Evolutionary conservation across 768 basidiomycete species (phyloP), one percentile per base, ranked within the genome.

Genomic region (Panellus pusillus): DNA sequence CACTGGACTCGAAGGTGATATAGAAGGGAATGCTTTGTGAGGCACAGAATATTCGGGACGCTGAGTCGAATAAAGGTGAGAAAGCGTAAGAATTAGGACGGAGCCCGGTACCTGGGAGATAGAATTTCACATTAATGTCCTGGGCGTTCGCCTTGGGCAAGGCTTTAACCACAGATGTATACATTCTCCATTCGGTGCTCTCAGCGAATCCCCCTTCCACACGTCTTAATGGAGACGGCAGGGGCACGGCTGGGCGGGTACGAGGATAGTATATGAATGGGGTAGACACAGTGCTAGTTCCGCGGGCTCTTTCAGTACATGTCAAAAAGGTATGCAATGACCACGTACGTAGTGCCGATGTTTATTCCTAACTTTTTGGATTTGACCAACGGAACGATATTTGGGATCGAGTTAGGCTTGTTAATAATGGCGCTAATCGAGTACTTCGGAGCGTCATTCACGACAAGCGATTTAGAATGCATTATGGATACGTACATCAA

Each of bases 211-310:
- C 81, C 36, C 64, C 60, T 14, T 59, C 63, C 13, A 61, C 41
- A 29, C 65, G 61, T 14, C 63, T 48, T 43, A 86, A 68, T 28
- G 80, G 74, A 9, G 65, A 54, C 14, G 86, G 87, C 28, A 82
- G 64, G 9, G 81, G 73, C 0, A 64, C 66, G 1, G 80, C 72
- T 4, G 89, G 86, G 35, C 84, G 78, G 40, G 82, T 81, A 7
- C 85, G 84, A 27, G 87, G 89, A 53, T 75, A 71, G 61, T 89
- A 89, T 17, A 80, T 65, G 64, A 91, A 83, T 1, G 80, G 75
- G 1, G 85, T 84, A 12, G 79, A 79, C 29, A 88, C 68, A 17
- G 74, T 69, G 37, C 84, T 89, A 42, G 3, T 56, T 17, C 15
- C 31, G 17, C 39, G 31, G 20, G 27, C 6, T 11, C 47, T 44